Evolutionary conservation across 192 early-diverging fungal species (phyloP), one percentile per base, ranked within the genome.

Genomic region (Coemansia sp.): DNA sequence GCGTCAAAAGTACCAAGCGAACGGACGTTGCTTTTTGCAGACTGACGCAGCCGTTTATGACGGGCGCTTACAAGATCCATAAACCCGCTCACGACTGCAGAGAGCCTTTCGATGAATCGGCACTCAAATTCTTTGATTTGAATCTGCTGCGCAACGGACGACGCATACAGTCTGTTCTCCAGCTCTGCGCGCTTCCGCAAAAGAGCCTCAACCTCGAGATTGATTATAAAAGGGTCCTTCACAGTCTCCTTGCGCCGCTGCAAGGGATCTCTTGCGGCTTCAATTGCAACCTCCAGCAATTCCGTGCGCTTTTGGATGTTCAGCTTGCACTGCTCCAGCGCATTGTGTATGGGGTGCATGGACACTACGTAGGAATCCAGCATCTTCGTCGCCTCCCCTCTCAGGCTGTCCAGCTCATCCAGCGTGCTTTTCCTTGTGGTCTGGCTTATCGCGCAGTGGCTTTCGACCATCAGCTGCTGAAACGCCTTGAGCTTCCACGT

Each of bases 171-270:
- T 57, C 50, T 54, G 23, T 46, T 61, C 22, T 59, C 66, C 19
- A 67, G 20, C 61, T 71, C 72, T 0, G 69, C 69, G 25, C 69
- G 78, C 78, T 69, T 71, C 19, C 73, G 78, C 45, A 71, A 50
- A 53, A 81, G 69, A 19, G 78, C 78, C 40, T 71, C 73, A 38
- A 81, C 62, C 45, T 81, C 78, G 17, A 81, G 60, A 42, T 68
- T 68, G n/a, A 81, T 59, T 46, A 81, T 75, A 36, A 81, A 81
- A 46, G 78, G 78, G 60, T 81, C 78, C 66, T 74, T 74, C 15
- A 38, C 66, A 2, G 63, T 59, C 48, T 76, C 74, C 2, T 53
- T 50, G 19, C 29, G 34, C 5, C 45, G 43, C 7, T 50, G 53
- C 5, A 25, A 23, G 11, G 63, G 32, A 19, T 50, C 40, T 36